These are phyloP conservation scores for Basidiobolus meristosporus DNA, from an alignment of 371 early-diverging fungal genomes.

Conservation along the genomic window DNA sequence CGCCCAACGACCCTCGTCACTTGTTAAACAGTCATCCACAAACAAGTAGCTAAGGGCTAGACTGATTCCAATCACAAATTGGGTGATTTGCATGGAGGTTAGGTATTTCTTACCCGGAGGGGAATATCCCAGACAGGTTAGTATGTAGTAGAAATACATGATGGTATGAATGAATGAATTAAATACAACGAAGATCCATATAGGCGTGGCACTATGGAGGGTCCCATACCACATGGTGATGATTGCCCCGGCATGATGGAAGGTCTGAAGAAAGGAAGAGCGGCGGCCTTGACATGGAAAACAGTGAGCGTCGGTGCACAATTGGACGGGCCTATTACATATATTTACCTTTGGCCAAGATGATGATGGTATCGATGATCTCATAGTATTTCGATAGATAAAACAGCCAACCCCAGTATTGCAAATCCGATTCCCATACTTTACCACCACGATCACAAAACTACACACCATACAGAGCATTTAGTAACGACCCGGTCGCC, in stretches of 20 bases:
- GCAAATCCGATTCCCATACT: neutral
- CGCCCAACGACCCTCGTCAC: too few species aligned
- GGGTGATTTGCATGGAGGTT: slow-evolving; percentile 35
- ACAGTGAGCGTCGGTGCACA: too few species aligned
- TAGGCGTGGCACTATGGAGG: slow-evolving; percentile 8
- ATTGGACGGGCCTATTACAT: too few species aligned
- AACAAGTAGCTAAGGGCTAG: too few species aligned
- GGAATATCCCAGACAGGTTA: slow-evolving; percentile 15
- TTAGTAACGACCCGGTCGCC: too few species aligned
- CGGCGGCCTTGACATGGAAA: too few species aligned
- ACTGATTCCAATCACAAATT: slow-evolving; percentile 39
- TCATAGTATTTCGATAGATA: slow-evolving; percentile 80
- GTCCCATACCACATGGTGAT: slow-evolving; percentile 8
- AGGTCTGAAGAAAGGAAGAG: slow-evolving; percentile 48
- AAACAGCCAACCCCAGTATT: slow-evolving; percentile 22
- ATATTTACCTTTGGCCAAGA: slow-evolving; percentile 58
- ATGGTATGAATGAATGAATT: slow-evolving; percentile 38
- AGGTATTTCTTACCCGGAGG: slow-evolving; percentile 44
- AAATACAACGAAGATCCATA: slow-evolving; percentile 25
- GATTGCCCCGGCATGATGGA: slow-evolving; percentile 28
- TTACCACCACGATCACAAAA: neutral
- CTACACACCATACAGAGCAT: too few species aligned
- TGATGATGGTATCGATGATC: slow-evolving; percentile 69
- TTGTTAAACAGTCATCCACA: too few species aligned
- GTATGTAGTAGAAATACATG: slow-evolving; percentile 43